phyloP scores from a whole-genome alignment of 352 stramenopile genomes.

The Phytophthora crassamura region DNA sequence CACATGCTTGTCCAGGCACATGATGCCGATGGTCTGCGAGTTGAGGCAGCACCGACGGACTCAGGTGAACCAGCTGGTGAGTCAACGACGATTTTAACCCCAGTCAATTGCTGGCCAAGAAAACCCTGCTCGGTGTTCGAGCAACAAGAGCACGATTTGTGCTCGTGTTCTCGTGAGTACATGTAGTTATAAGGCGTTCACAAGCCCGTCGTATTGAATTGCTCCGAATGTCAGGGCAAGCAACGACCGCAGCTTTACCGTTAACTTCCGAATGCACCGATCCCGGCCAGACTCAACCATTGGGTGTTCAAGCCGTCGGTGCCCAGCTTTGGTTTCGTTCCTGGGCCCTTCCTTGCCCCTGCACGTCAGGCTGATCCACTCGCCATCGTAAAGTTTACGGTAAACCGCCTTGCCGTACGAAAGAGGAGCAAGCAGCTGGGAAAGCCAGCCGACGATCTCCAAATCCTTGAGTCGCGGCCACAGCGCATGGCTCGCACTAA shows the following conservation, averaged over 20 bases:
- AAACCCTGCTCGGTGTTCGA: not conserved
- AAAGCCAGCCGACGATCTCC: slow-evolving; percentile 18
- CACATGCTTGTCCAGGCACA: too few relatives aligned
- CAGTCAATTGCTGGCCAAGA: too few relatives aligned
- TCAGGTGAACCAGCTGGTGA: slow-evolving; percentile 26
- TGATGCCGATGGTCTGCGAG: not conserved
- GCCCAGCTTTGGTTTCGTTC: slow-evolving; percentile 25
- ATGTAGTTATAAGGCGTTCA: slow-evolving; percentile 3
- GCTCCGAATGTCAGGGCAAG: slow-evolving; percentile 18
- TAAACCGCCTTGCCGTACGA: slow-evolving; percentile 27
- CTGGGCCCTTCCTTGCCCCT: slow-evolving; percentile 25
- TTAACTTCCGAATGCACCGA: slow-evolving; percentile 10
- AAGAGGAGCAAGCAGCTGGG: slow-evolving; percentile 6
- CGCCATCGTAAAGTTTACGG: not conserved
- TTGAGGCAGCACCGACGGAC: slow-evolving; percentile 1
- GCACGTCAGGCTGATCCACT: slow-evolving; percentile 2
- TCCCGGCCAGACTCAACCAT: slow-evolving; percentile 20
- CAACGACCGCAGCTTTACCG: slow-evolving; percentile 17
- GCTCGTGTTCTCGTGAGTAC: slow-evolving; percentile 11
- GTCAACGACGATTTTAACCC: slow-evolving; percentile 14
- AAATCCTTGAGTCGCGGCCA: slow-evolving; percentile 13
- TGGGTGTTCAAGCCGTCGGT: slow-evolving; percentile 4
- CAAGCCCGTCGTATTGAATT: slow-evolving; percentile 13
- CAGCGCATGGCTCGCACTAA: not conserved
- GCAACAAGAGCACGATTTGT: slow-evolving; percentile 7